Evolutionary conservation across 2,329 filamentous ascomycete species (phyloP).

Genomic region (Chaetomiaceae sp.): DNA sequence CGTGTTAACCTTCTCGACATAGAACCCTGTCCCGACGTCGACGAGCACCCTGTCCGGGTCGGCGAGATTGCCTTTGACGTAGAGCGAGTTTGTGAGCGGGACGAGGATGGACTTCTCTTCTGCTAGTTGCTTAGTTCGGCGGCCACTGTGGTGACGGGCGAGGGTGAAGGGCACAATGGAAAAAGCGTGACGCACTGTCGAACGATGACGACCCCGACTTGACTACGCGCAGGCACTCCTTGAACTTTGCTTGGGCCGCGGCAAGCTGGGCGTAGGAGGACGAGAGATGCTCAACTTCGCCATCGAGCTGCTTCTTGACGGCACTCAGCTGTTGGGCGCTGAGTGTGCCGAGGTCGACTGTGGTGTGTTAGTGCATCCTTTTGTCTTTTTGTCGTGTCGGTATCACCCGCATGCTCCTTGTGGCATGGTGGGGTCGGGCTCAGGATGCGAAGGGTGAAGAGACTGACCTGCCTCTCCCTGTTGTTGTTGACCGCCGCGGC

Average conservation of each 20-base stretch:
- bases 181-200: constrained; percentile 15
- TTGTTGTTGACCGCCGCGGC: constrained; percentile 17
- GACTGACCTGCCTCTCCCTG: constrained; percentile 19
- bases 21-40: constrained; percentile 90
- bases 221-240: constrained; percentile 80
- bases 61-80: constrained; percentile 78
- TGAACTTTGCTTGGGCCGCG: constrained; percentile 85
- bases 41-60: constrained; percentile 76
- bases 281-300: constrained; percentile 92
- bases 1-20: constrained; percentile 88
- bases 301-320: constrained; percentile 93
- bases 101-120: constrained; percentile 66
- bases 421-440: not conserved
- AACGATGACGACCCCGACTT: constrained; percentile 35
- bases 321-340: constrained; percentile 79
- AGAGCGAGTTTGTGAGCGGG: constrained; percentile 91
- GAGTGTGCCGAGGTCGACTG: constrained; percentile 67
- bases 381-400: too few species aligned
- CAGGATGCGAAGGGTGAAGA: not conserved
- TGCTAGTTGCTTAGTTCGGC: constrained; percentile 14
- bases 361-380: constrained; percentile 1
- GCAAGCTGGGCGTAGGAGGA: constrained; percentile 85
- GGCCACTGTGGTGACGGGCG: too few species aligned
- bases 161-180: not conserved
- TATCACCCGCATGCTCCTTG: too few species aligned